Base-by-base conservation (phyloP, 1,284 basidiomycete genomes). In the Sporisorium scitamineum region DNA sequence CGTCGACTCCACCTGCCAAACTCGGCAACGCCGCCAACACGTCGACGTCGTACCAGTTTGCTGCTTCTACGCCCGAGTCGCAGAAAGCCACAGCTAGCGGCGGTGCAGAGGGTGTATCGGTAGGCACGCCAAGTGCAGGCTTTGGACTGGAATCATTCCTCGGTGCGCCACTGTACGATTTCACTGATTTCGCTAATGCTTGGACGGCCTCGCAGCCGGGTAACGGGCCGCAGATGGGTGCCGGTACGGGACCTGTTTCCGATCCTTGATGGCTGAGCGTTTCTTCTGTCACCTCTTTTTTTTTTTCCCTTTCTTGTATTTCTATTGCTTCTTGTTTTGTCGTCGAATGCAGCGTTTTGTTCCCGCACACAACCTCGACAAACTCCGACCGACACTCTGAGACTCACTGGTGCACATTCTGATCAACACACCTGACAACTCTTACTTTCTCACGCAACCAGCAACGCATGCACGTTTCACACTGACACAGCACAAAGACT, bases 41-140 rank as follows among this genome's bases (percentile, higher is more conserved):
- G 8, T 8, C 47, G 34, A 22, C 34, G 11, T 1, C 26, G 34
- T 32, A 27, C 26, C 27, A 44, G 53, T 44, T 34, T 1, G 14
- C 22, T 22, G 34, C 47, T 16, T 10, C 55, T 0, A 62, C 55
- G 10, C 39, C 53, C 11, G 64, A 65, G 22, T 42, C 64, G 20
- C 22, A 44, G 20, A 54, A 56, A 10, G 47, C n/a, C 37, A n/a
- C 34, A 8, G 39, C 24, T 14, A 37, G 39, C 9, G 53, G 27
- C 1, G 39, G 13, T 3, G 50, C 37, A 13, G 52, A 24, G 10
- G 56, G 41, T 2, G 42, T 58, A 2, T 75, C 69, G 26, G 61
- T 77, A 3, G 77, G 77, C 3, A 79, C 77, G 24, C 77, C 77
- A 0, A 77, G 75, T 32, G 74, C 77, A 34, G 77, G 75, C 5